Conservation (phyloP, 164 flowering plant species). For the Buxus sempervirens region DNA sequence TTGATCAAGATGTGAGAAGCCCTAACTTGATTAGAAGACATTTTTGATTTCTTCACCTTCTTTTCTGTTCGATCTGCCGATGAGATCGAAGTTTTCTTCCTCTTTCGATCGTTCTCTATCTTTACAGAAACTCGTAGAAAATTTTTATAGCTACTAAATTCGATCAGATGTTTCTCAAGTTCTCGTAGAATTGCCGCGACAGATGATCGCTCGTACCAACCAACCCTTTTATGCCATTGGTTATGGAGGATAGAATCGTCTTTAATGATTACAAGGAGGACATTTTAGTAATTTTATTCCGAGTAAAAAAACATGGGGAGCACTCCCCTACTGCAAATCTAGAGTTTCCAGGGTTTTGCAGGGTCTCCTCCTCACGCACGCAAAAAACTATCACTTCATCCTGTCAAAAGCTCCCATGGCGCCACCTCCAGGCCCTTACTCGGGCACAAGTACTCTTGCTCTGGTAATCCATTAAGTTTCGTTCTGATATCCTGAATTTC, state of each 20-base stretch:
- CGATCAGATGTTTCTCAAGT: no score
- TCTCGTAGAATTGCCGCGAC: no score
- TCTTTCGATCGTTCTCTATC: constrained; percentile 26
- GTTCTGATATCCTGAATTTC: not conserved
- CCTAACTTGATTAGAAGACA: constrained; percentile 35
- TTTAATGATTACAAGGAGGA: no score
- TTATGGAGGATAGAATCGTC: no score
- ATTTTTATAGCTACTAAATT: no score
- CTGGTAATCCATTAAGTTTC: constrained; percentile 9
- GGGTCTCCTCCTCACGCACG: not conserved
- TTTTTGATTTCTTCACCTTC: constrained; percentile 20
- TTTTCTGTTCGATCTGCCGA: constrained; percentile 16
- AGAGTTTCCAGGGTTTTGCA: not conserved
- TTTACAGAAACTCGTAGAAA: constrained; percentile 4
- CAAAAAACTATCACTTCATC: not conserved
- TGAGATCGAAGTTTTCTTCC: constrained; percentile 27
- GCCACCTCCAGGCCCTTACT: constrained; percentile 30
- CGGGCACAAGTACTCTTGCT: constrained; percentile 30
- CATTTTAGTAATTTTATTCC: no score
- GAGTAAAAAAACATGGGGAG: not conserved
- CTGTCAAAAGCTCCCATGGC: constrained; percentile 13
- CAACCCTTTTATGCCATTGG: no score
- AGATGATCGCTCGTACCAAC: no score
- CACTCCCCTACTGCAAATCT: not conserved
- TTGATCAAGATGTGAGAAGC: constrained; percentile 79